Evolutionary conservation across 768 basidiomycete species (phyloP).

Genomic region (Tylopilus rubrobrunneus): DNA sequence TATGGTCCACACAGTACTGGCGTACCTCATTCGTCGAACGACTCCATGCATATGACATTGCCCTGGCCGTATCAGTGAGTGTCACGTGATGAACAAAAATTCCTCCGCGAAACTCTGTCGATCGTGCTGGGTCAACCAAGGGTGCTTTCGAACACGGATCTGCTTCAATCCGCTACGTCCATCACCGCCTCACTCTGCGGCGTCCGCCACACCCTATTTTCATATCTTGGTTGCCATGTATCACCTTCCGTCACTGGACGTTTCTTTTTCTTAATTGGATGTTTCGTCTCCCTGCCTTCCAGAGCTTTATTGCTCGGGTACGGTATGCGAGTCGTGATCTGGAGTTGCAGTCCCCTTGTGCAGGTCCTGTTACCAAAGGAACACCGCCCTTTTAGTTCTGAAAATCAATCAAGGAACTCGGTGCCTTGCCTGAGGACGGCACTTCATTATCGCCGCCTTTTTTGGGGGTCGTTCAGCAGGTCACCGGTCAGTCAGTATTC

Average conservation of each 20-base stretch:
- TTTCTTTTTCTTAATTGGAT: slow-evolving; percentile 24
- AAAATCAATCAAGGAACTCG: slow-evolving; percentile 28
- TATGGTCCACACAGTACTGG: neutral
- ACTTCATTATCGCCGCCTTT: slow-evolving; percentile 11
- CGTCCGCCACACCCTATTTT: slow-evolving; percentile 20
- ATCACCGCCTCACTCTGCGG: slow-evolving; percentile 18
- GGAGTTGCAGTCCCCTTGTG: slow-evolving; percentile 16
- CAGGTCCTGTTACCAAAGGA: slow-evolving; percentile 23
- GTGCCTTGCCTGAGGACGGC: slow-evolving; percentile 24
- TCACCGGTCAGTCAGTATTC: slow-evolving; percentile 22
- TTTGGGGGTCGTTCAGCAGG: slow-evolving; percentile 2
- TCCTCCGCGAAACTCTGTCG: slow-evolving; percentile 5
- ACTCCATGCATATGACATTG: no score
- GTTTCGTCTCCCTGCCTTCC: slow-evolving; percentile 7
- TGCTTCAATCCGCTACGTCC: slow-evolving; percentile 5
- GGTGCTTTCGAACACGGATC: slow-evolving; percentile 14
- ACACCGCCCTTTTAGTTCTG: slow-evolving; percentile 15
- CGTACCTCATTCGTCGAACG: neutral
- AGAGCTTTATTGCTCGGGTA: slow-evolving; percentile 15
- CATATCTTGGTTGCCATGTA: slow-evolving; percentile 21
- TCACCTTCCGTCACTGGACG: slow-evolving; percentile 19
- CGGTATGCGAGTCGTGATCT: slow-evolving; percentile 23
- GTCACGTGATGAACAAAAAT: slow-evolving; percentile 1
- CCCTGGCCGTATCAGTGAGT: no score
- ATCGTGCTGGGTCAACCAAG: neutral